phyloP scores from a whole-genome alignment of 2,329 filamentous ascomycete species.

The Emericellopsis cladophorae region DNA sequence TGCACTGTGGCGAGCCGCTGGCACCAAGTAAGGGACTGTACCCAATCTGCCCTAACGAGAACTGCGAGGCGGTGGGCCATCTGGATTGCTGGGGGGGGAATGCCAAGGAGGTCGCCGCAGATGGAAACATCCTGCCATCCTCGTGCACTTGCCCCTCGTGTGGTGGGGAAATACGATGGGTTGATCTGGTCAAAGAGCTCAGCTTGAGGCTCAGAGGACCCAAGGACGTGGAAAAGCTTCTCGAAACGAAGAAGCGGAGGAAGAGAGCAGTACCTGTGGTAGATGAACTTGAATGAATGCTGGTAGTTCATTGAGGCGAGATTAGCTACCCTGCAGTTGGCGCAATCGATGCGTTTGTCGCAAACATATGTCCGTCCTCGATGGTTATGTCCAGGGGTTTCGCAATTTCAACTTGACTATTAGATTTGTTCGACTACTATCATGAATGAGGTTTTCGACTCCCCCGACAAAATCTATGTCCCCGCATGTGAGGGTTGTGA shows the following conservation, averaged over 20 bases:
- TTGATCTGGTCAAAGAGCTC: conserved; percentile 69
- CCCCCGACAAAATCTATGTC: too few species aligned
- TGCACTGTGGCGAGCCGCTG: conserved; percentile 35
- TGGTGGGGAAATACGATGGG: conserved; percentile 50
- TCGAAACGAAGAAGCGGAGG: conserved; percentile 35
- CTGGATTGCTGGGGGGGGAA: conserved; percentile 46
- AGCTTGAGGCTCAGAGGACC: conserved; percentile 59
- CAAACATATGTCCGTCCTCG: too few species aligned
- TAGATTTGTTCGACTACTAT: too few species aligned
- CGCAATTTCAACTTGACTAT: too few species aligned
- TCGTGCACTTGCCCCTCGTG: conserved; percentile 63
- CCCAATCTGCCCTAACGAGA: conserved; percentile 39
- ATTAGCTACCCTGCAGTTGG: too few species aligned
- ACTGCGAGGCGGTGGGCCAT: conserved; percentile 46
- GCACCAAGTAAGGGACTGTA: conserved; percentile 36
- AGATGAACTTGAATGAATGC: too few species aligned
- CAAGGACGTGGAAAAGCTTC: conserved; percentile 56
- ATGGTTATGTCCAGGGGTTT: too few species aligned
- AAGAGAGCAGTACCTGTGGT: conserved; percentile 9
- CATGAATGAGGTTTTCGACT: too few species aligned
- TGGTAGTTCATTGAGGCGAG: too few species aligned
- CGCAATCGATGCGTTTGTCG: too few species aligned
- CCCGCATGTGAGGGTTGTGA: too few species aligned
- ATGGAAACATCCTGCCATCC: conserved; percentile 48
- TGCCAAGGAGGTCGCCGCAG: conserved; percentile 10